Base-by-base conservation (phyloP, 306 rosid genomes). In the Vachellia pachyceras region DNA sequence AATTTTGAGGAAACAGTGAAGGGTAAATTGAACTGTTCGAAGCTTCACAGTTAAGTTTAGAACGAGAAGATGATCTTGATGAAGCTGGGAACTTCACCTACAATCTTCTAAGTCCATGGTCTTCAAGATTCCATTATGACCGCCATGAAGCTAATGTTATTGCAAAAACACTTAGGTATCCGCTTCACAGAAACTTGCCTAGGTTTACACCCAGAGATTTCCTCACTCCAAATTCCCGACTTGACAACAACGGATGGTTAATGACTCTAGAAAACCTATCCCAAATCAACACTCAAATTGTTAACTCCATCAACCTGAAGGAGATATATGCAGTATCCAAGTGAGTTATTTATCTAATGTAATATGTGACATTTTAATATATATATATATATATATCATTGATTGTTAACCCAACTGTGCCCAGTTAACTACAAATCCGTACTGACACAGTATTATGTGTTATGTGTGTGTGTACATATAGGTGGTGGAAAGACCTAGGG, bases 31-130 rank as follows among this genome's bases (percentile, higher is more conserved):
- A 15, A 45, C 46, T 82, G 15, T 82, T 17, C 45, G 88, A 85
- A 83, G 85, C 85, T 1, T 83, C 84, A 3, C 89, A 77, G 6
- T 12, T 80, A 73, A 50, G 81, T n/a, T 7, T 73, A 72, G 71
- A 50, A 35, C 84, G 80, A 7, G 86, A 86, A 73, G 36, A 55
- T 29, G 22, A 18, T n/a, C 80, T 76, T 41, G 78, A 71, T 14
- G 75, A 86, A 77, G 74, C 75, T 2, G 77, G 69, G 46, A 17
- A 52, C 14, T 17, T 73, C 23, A 14, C 79, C 33, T 29, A 29
- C 33, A 1, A 29, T 29, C 33, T 29, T 29, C 33, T 29, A 29
- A 29, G 33, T 29, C 2, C 33, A 29, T 29, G 33, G 33, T 29
- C 33, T 29, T 29, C 33, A 29, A 29, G 33, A 29, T 29, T 29